Conservation (phyloP, 371 early-diverging fungal species). For the Vairimorpha apis region DNA sequence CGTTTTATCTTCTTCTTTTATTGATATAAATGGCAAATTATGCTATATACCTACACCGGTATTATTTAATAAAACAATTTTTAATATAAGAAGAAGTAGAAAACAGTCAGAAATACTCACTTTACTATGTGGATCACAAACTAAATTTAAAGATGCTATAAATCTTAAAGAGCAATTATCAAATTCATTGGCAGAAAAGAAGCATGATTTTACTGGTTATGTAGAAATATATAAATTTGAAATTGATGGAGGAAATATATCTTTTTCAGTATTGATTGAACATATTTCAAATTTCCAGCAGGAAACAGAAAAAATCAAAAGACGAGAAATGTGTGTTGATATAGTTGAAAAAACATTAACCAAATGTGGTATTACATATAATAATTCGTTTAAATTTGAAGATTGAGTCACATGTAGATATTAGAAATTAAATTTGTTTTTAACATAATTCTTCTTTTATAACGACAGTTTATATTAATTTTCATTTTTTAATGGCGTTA, state of each 20-base stretch:
- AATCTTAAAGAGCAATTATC: constrained; percentile 44
- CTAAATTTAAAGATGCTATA: constrained; percentile 42
- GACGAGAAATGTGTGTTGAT: constrained; percentile 42
- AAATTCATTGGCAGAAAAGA: constrained; percentile 34
- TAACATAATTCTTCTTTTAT: no score
- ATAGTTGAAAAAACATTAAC: constrained; percentile 42
- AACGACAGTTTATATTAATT: not conserved
- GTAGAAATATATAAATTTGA: constrained; percentile 50
- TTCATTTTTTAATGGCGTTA: constrained; percentile 26
- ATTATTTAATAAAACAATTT: constrained; percentile 54
- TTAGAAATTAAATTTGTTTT: not conserved
- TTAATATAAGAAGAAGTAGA: constrained; percentile 61
- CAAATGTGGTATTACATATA: constrained; percentile 1
- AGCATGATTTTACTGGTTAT: constrained; percentile 45
- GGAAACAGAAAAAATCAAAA: constrained; percentile 36
- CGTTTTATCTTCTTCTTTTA: constrained; percentile 58
- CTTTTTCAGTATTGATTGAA: constrained; percentile 50
- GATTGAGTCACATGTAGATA: not conserved
- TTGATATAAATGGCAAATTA: constrained; percentile 46
- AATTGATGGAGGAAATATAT: constrained; percentile 23
- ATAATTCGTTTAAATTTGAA: constrained; percentile 25
- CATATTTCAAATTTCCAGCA: constrained; percentile 61
- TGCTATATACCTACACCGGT: constrained; percentile 60
- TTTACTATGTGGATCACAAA: constrained; percentile 34
- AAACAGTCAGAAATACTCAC: constrained; percentile 51